Conservation (phyloP, 2,329 filamentous ascomycete species). For the Xylaria sp. region DNA sequence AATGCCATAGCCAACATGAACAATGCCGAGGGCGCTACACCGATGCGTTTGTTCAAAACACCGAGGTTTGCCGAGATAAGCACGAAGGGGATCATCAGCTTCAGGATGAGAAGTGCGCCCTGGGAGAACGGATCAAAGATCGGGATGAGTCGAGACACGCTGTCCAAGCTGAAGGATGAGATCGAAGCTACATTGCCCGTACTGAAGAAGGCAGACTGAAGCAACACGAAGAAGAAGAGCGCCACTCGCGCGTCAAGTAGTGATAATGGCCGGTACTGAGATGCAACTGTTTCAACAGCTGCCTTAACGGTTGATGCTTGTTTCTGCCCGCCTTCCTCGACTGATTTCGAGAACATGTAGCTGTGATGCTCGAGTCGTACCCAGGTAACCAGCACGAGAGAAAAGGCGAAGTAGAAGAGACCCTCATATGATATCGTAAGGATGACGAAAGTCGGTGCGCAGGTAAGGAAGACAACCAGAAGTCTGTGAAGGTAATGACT, state of each 20-base stretch:
- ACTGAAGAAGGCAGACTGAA: constrained; percentile 95
- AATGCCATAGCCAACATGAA: constrained; percentile 94
- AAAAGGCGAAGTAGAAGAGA: constrained; percentile 90
- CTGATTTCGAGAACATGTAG: constrained; percentile 41
- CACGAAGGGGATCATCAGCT: constrained; percentile 89
- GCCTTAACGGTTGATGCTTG: constrained; percentile 19
- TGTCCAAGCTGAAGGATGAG: constrained; percentile 88
- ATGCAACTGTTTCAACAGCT: constrained; percentile 18
- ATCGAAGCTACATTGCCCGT: constrained; percentile 94
- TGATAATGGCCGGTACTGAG: constrained; percentile 58
- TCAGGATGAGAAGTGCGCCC: constrained; percentile 77
- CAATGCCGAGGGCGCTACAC: constrained; percentile 78
- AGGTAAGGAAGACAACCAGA: constrained; percentile 83
- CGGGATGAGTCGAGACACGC: constrained; percentile 79
- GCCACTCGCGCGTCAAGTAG: constrained; percentile 83
- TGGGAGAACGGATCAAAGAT: constrained; percentile 93
- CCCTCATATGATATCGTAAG: constrained; percentile 97
- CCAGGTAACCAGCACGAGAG: constrained; percentile 76
- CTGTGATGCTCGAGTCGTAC: constrained; percentile 83
- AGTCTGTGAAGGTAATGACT: constrained; percentile 86
- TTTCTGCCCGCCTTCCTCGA: constrained; percentile 18
- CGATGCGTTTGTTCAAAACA: constrained; percentile 77
- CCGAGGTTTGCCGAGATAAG: constrained; percentile 92
- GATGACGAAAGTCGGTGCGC: constrained; percentile 89
- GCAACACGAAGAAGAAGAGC: constrained; percentile 89